Evolutionary conservation across 192 early-diverging fungal species (phyloP).

Genomic region (Coemansia sp.): DNA sequence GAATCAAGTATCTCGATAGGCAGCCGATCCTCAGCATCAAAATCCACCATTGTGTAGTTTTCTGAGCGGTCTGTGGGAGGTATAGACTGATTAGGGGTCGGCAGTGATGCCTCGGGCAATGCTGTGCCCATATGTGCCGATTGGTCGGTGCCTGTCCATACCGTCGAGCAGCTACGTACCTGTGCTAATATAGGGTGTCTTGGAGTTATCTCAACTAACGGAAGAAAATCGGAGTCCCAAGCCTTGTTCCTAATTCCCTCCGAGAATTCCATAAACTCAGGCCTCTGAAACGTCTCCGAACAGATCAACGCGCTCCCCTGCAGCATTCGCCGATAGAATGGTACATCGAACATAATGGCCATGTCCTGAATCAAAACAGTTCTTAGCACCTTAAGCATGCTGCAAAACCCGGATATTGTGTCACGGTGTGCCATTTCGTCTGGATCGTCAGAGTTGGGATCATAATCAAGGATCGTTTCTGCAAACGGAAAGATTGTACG

Average conservation of each 20-base stretch:
- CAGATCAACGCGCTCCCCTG: conserved; percentile 18
- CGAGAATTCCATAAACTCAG: conserved; percentile 10
- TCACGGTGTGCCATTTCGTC: conserved; percentile 9
- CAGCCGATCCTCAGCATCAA: not conserved
- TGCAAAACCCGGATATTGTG: conserved; percentile 29
- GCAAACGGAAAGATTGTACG: conserved; percentile 43
- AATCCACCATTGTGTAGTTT: not conserved
- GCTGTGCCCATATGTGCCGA: not conserved
- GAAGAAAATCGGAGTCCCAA: conserved; percentile 26
- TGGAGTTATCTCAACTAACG: conserved; percentile 13
- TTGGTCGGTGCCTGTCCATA: not conserved
- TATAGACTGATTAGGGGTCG: not conserved
- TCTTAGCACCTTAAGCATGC: conserved; percentile 36
- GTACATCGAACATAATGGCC: conserved; percentile 26
- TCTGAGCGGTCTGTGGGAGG: not conserved
- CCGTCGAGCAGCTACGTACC: not conserved
- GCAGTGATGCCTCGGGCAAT: not conserved
- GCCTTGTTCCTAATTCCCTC: conserved; percentile 11
- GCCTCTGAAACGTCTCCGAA: conserved; percentile 24
- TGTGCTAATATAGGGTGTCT: conserved; percentile 3
- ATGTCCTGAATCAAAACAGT: conserved; percentile 39
- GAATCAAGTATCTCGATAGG: not conserved
- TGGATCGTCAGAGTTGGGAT: not conserved
- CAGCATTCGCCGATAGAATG: conserved; percentile 48
- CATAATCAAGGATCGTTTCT: conserved; percentile 25